phyloP scores from a whole-genome alignment of 140 eudicot genomes.

The Anethum foeniculum region DNA sequence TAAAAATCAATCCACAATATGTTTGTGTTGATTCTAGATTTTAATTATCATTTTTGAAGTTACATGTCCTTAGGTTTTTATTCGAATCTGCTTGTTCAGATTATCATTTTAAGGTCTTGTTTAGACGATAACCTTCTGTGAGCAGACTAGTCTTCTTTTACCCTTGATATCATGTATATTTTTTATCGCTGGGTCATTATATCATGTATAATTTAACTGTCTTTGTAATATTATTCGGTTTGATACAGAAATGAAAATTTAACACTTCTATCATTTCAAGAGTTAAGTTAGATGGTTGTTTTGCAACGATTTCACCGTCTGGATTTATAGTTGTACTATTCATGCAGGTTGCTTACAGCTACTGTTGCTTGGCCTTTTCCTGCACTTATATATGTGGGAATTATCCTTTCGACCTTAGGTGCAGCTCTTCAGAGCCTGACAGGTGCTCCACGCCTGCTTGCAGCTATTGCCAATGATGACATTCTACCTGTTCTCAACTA shows the following conservation, averaged over 20 bases:
- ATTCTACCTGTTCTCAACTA: conserved; percentile 93
- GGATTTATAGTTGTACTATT: conserved; percentile 15
- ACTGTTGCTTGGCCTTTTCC: conserved; percentile 97
- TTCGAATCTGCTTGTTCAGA: neutral
- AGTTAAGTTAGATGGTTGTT: neutral
- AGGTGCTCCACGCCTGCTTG: conserved; percentile 96
- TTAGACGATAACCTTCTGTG: neutral
- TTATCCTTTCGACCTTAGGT: conserved; percentile 93
- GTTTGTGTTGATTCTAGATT: neutral
- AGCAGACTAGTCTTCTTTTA: neutral
- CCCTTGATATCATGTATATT: neutral
- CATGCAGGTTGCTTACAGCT: conserved; percentile 88
- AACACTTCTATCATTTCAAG: neutral
- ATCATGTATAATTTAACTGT: neutral
- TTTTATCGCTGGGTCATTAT: neutral
- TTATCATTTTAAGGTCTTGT: neutral
- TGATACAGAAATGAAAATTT: neutral
- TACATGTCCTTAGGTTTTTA: neutral
- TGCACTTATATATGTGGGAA: conserved; percentile 77
- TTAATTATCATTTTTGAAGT: neutral
- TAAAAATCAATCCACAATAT: neutral
- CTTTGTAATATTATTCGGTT: neutral
- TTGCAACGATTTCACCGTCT: neutral
- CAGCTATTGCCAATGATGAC: conserved; percentile 98
- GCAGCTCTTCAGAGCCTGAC: conserved; percentile 98